Evolutionary conservation across 768 basidiomycete genomes (phyloP).

Genomic region (Suillus luteus): DNA sequence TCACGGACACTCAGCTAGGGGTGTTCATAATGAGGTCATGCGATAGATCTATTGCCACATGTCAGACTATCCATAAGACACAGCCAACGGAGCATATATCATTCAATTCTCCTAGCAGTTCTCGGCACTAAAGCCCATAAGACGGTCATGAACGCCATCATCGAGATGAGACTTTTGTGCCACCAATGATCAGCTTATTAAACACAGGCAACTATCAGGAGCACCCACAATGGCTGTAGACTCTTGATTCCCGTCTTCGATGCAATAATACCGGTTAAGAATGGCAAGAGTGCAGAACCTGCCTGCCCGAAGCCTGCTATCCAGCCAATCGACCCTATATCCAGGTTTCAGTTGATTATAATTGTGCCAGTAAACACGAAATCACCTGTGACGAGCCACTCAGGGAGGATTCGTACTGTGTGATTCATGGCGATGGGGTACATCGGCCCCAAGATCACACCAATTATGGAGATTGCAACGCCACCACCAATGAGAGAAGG

Average conservation of each 20-base stretch:
- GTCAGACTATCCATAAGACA: neutral
- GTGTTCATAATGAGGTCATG: neutral
- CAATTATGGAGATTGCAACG: constrained; percentile 63
- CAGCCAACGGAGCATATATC: neutral
- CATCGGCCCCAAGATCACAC: constrained; percentile 73
- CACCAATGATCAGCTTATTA: neutral
- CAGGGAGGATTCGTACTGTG: constrained; percentile 36
- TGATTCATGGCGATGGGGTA: constrained; percentile 56
- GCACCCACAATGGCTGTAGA: constrained; percentile 50
- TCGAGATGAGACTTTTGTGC: constrained; percentile 33
- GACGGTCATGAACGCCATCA: constrained; percentile 44
- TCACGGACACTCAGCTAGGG: neutral
- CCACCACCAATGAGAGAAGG: constrained; percentile 66
- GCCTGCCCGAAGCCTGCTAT: constrained; percentile 53
- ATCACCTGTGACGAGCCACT: constrained; percentile 34
- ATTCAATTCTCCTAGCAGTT: constrained; percentile 9
- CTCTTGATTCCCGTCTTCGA: constrained; percentile 43
- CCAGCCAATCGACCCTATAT: constrained; percentile 45
- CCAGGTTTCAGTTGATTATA: constrained; percentile 38
- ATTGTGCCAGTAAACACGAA: constrained; percentile 1
- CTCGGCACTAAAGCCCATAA: constrained; percentile 47
- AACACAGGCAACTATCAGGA: neutral
- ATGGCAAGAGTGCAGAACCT: constrained; percentile 53
- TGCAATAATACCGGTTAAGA: constrained; percentile 49
- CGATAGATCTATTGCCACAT: neutral